Base-by-base conservation (phyloP, 257 asterid genomes). In the Penstemon eatonii region DNA sequence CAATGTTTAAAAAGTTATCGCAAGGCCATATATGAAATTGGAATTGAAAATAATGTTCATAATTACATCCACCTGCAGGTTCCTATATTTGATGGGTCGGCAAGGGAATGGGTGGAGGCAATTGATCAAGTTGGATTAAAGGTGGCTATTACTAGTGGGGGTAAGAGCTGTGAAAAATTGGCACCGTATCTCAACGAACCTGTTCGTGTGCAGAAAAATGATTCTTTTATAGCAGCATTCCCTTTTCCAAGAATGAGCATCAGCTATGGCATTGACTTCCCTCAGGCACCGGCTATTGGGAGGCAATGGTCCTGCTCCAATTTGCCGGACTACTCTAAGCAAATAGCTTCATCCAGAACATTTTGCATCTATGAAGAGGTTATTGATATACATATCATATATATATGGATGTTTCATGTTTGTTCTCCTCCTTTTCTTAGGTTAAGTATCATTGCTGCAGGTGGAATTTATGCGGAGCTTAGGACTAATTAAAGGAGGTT, bases 61-160 rank as follows among this genome's bases (percentile, higher is more conserved):
- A 25, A 25, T 25, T 25, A 25, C 33, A 25, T 1, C 53, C 71
- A 57, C 74, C 36, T 60, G 41, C 88, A 92, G 98, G 91, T 93
- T 73, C 99, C 99, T 75, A 89, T 93, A 68, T 85, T 90, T 73
- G 97, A 93, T 77, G 99, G 99, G 61, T 93, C 99, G 50, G 92
- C 96, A 56, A 90, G 84, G 73, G 96, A 85, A 76, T 93, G 99
- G 99, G 87, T 87, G 55, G 89, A 82, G 49, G 97, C 92, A 37
- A 82, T 93, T 78, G 60, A 78, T 66, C 80, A 87, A 76, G 92
- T 77, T 64, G 99, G 99, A 68, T 64, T 90, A 65, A 73, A 80
- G 74, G 94, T 75, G 63, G 96, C 99, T 42, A 73, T 68, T 49
- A 89, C 87, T 73, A 43, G 55, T 64, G 78, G 59, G 70, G 96